Percentiles rank a stretch among this genome's conserved stretches.
Conservation (phyloP, 768 basidiomycete species). For the Rhodosporidiobolus sp. region DNA sequence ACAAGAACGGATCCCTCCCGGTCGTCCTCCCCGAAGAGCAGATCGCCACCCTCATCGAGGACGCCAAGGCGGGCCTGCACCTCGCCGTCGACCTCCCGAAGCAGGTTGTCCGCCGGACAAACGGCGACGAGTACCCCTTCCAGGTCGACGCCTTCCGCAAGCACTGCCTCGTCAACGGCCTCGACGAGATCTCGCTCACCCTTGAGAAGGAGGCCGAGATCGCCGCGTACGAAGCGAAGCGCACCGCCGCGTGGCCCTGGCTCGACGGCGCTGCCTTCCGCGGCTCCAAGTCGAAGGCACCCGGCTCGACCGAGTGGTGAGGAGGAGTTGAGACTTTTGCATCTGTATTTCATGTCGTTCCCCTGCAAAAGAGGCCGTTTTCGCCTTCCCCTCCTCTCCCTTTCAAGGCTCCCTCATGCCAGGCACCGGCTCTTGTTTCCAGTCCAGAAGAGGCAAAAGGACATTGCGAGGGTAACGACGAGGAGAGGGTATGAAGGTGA, state of each 20-base stretch:
- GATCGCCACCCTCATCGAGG: constrained; percentile 68
- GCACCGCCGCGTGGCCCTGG: constrained; percentile 87
- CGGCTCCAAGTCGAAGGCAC: background rate
- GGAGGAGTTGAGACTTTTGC: background rate
- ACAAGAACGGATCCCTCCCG: constrained; percentile 92
- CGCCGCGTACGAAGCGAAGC: constrained; percentile 68
- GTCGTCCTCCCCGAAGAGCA: constrained; percentile 66
- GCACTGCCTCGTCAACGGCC: constrained; percentile 88
- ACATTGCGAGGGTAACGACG: too few relatives aligned
- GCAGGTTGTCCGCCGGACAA: constrained; percentile 64
- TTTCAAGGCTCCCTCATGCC: too few relatives aligned
- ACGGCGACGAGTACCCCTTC: constrained; percentile 71
- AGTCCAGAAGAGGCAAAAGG: too few relatives aligned
- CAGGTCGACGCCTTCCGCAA: constrained; percentile 82
- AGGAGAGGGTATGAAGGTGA: too few relatives aligned
- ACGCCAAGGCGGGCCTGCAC: constrained; percentile 71
- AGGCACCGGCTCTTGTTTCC: too few relatives aligned
- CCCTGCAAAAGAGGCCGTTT: too few relatives aligned
- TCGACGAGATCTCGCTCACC: constrained; percentile 95
- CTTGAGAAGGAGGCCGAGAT: constrained; percentile 75
- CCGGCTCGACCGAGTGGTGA: background rate
- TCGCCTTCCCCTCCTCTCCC: too few relatives aligned
- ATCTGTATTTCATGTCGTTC: too few relatives aligned
- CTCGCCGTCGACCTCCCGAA: constrained; percentile 82
- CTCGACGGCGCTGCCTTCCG: constrained; percentile 62